A percentile compares a stretch with the other conserved stretches of the same genome.
phyloP scores from a whole-genome alignment of 2,329 filamentous ascomycete genomes.

The Stenocarpella maydis region DNA sequence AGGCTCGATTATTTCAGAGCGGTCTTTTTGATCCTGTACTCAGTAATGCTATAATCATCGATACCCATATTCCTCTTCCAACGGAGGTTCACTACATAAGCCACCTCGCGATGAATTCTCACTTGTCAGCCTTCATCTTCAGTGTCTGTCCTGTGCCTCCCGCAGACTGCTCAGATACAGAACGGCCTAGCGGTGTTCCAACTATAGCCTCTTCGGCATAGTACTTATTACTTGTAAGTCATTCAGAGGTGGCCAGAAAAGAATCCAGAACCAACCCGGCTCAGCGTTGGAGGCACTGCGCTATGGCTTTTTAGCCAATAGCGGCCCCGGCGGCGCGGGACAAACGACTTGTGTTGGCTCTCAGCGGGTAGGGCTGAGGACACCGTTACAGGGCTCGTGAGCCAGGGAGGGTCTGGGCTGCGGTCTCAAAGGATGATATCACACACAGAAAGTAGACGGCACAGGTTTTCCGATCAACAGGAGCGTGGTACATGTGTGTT shows the following conservation, averaged over 20 bases:
- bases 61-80: constrained; percentile 24
- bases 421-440: no score
- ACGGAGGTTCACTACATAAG: background rate
- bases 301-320: background rate
- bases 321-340: constrained; percentile 5
- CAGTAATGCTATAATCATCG: constrained; percentile 23
- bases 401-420: background rate
- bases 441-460: no score
- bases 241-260: background rate
- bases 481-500: no score
- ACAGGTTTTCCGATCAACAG: background rate
- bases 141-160: background rate
- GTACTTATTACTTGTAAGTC: no score
- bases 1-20: background rate
- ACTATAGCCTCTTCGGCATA: no score
- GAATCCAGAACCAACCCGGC: background rate
- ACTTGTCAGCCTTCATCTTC: background rate
- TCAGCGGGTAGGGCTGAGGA: background rate
- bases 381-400: background rate
- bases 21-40: background rate
- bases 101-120: background rate
- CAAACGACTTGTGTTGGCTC: constrained; percentile 4
- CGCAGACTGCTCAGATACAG: no score
- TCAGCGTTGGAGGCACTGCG: background rate
- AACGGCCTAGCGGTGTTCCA: no score